A percentile compares a stretch with the other conserved stretches of the same genome.
Conservation (phyloP, 495 filamentous ascomycete genomes). For the Talaromyces proteolyticus region DNA sequence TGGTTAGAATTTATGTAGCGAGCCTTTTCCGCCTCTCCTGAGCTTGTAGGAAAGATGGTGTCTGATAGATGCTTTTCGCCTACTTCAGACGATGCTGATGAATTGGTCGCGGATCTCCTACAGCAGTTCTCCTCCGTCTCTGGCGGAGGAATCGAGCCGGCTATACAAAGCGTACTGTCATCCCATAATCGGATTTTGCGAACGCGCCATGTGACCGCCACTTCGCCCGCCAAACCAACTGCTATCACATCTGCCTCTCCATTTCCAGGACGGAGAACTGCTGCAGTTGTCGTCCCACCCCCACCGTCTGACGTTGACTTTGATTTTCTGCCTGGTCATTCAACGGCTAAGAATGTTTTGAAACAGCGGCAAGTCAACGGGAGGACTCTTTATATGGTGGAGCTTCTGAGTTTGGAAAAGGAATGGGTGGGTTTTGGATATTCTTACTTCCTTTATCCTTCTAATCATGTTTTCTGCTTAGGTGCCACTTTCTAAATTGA, state of each 20-base stretch:
- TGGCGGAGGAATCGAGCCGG: neutral
- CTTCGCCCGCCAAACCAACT: neutral
- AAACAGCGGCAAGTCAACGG: conserved; percentile 21
- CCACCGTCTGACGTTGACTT: conserved; percentile 32
- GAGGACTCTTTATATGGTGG: conserved; percentile 32
- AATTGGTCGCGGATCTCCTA: conserved; percentile 13
- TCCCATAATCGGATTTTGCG: neutral
- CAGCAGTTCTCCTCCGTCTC: conserved; percentile 10
- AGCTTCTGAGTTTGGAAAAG: conserved; percentile 38
- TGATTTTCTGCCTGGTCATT: conserved; percentile 40
- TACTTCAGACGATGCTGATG: conserved; percentile 11
- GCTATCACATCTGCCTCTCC: neutral
- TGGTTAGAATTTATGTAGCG: no score
- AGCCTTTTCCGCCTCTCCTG: no score
- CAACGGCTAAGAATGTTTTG: conserved; percentile 31
- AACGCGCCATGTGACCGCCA: neutral
- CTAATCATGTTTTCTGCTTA: conserved; percentile 13
- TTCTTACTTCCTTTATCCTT: neutral
- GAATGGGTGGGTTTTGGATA: conserved; percentile 29
- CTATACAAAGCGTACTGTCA: neutral
- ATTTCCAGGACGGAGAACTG: neutral
- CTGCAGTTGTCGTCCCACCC: conserved; percentile 33
- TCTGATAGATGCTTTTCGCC: conserved; percentile 4
- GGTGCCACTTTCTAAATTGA: conserved; percentile 22
- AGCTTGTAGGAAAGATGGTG: conserved; percentile 1